These are phyloP conservation scores for Phytophthora constricta DNA, from an alignment of 352 stramenopile genomes.

Conservation along the genomic window DNA sequence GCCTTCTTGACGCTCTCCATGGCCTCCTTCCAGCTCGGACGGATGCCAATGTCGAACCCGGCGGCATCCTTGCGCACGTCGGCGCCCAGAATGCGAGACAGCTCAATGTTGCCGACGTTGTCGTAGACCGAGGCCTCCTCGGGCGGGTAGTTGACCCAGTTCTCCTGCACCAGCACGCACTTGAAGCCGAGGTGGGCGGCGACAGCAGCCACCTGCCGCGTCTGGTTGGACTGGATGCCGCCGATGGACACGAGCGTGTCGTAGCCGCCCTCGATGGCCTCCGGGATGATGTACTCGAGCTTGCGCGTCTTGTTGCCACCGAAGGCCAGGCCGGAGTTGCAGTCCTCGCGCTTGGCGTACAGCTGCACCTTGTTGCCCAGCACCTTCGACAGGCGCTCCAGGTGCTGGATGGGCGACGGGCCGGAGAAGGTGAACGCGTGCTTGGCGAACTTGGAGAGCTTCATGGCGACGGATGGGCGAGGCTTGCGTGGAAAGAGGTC, in stretches of 20 bases:
- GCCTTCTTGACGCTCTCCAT: constrained; percentile 46
- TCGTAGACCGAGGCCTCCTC: constrained; percentile 38
- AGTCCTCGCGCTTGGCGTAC: constrained; percentile 47
- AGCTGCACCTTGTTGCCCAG: constrained; percentile 45
- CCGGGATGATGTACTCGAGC: constrained; percentile 47
- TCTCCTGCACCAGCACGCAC: constrained; percentile 46
- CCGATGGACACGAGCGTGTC: constrained; percentile 47
- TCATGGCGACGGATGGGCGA: constrained; percentile 19
- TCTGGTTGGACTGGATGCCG: constrained; percentile 48
- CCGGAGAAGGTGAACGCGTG: constrained; percentile 40
- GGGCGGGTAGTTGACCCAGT: constrained; percentile 44
- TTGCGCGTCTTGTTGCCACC: constrained; percentile 48
- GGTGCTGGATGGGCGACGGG: constrained; percentile 45
- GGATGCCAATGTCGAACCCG: constrained; percentile 46
- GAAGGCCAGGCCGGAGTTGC: constrained; percentile 44
- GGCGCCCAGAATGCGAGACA: constrained; percentile 39
- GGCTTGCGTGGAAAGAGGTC: constrained; percentile 8
- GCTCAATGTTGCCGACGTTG: constrained; percentile 45
- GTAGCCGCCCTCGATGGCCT: constrained; percentile 43
- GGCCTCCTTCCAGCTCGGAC: constrained; percentile 40
- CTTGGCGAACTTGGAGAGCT: constrained; percentile 46
- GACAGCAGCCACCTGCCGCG: constrained; percentile 40
- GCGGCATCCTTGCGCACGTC: constrained; percentile 37
- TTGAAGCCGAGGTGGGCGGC: constrained; percentile 45
- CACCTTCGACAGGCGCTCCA: constrained; percentile 39